These are phyloP conservation scores for Cladophialophora carrionii DNA, from an alignment of 2,329 filamentous ascomycete genomes.

Conservation along the genomic window DNA sequence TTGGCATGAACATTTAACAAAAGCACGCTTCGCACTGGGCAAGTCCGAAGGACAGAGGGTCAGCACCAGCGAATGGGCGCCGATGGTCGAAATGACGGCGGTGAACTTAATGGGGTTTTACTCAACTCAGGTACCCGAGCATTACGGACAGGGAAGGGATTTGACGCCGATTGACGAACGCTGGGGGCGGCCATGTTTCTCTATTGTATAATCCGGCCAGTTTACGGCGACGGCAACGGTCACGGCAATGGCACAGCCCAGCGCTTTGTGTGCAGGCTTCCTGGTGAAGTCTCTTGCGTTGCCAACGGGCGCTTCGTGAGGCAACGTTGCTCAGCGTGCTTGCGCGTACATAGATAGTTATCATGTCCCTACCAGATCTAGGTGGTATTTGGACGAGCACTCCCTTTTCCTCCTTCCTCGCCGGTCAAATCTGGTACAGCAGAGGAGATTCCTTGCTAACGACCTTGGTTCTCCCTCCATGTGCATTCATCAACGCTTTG, in stretches of 20 bases:
- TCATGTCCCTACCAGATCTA: neutral
- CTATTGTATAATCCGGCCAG: slow-evolving; percentile 9
- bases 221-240: neutral
- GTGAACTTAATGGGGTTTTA: neutral
- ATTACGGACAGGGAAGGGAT: neutral
- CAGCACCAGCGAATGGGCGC: neutral
- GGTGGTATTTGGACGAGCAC: neutral
- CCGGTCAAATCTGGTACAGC: neutral
- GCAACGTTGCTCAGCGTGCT: slow-evolving; percentile 2
- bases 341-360: slow-evolving; percentile 3
- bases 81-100: neutral
- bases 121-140: slow-evolving; percentile 1
- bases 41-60: neutral
- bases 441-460: neutral
- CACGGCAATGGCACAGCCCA: neutral
- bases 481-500: neutral
- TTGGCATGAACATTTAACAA: slow-evolving; percentile 10
- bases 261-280: neutral
- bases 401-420: neutral
- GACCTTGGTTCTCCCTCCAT: neutral
- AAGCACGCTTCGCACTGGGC: neutral
- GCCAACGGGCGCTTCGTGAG: neutral
- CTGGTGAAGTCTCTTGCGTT: slow-evolving; percentile 6
- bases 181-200: slow-evolving; percentile 4
- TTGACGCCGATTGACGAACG: slow-evolving; percentile 1